Percentiles rank a stretch among this genome's conserved stretches.
These are phyloP conservation scores for Kodamaea fungicola DNA, from an alignment of 1,139 yeast species.

Conservation along the genomic window DNA sequence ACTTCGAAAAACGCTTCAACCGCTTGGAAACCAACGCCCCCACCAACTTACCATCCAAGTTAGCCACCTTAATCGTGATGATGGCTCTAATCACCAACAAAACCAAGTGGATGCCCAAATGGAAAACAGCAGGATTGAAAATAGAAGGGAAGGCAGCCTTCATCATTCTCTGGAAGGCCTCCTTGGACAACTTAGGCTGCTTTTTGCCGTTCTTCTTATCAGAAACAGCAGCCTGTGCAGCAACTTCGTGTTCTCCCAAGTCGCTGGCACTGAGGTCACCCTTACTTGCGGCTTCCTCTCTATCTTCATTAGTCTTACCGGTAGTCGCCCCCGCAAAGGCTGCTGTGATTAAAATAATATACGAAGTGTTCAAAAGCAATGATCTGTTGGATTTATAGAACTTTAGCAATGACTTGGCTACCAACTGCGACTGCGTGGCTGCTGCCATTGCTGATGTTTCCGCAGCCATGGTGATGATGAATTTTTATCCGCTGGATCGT, in stretches of 20 bases:
- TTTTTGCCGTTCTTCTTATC: conserved; percentile 11
- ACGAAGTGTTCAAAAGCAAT: conserved; percentile 46
- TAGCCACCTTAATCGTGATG: conserved; percentile 78
- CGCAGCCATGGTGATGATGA: too few species aligned
- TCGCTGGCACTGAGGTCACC: conserved; percentile 8
- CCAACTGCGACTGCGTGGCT: conserved; percentile 7
- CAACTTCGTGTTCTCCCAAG: conserved; percentile 7
- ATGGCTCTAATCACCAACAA: conserved; percentile 68
- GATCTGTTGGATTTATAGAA: conserved; percentile 46
- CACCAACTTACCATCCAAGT: conserved; percentile 81
- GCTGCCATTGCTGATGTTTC: neutral
- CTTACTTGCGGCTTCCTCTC: conserved; percentile 5
- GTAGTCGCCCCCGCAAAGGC: conserved; percentile 46
- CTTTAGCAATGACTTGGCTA: conserved; percentile 25
- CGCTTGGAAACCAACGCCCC: conserved; percentile 76
- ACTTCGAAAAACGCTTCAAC: conserved; percentile 59
- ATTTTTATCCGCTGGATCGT: too few species aligned
- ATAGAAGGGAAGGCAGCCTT: conserved; percentile 39
- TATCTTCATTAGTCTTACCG: conserved; percentile 9
- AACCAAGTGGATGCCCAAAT: conserved; percentile 54
- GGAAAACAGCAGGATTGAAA: conserved; percentile 32
- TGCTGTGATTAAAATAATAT: conserved; percentile 43
- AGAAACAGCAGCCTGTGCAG: conserved; percentile 5
- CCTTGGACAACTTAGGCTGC: conserved; percentile 30
- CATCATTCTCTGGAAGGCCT: conserved; percentile 30